Conservation (phyloP, 108 stramenopile species). For the Nannochloropsis oceanica region DNA sequence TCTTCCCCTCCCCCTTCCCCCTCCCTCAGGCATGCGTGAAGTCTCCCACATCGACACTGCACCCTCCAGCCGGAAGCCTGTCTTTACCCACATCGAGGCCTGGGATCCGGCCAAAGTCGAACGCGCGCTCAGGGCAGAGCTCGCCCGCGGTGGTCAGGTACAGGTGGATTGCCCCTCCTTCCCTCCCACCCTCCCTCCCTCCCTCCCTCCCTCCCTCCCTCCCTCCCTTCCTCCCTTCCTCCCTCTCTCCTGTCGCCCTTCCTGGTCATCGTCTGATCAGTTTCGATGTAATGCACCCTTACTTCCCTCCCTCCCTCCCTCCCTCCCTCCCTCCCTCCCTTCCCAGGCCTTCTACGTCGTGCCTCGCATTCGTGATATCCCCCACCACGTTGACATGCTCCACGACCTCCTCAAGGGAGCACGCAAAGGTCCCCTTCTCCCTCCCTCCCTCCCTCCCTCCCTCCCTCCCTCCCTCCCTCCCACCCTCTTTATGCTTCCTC, state of each 20-base stretch:
- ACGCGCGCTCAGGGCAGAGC: slow-evolving; percentile 40
- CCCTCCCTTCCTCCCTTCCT: neutral
- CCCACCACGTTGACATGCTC: slow-evolving; percentile 47
- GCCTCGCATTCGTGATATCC: slow-evolving; percentile 51
- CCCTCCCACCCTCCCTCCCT: neutral
- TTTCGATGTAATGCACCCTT: too few species aligned
- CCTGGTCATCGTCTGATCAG: too few species aligned
- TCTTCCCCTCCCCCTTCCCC: neutral
- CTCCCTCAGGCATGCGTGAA: slow-evolving; percentile 52
- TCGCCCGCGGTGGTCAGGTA: slow-evolving; percentile 54
- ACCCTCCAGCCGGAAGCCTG: slow-evolving; percentile 60
- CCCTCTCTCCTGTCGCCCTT: too few species aligned
- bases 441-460: neutral
- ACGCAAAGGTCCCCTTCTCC: neutral
- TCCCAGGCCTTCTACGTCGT: slow-evolving; percentile 71
- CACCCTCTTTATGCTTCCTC: too few species aligned
- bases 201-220: neutral
- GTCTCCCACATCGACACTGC: slow-evolving; percentile 70
- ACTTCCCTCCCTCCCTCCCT: neutral
- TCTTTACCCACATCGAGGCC: slow-evolving; percentile 55
- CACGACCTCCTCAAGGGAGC: slow-evolving; percentile 50
- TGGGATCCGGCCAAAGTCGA: slow-evolving; percentile 47
- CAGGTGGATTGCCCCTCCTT: neutral
- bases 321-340: neutral
- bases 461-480: neutral